Evolutionary conservation across 192 early-diverging fungal species (phyloP).

Genomic region (Oehlia diaphana): DNA sequence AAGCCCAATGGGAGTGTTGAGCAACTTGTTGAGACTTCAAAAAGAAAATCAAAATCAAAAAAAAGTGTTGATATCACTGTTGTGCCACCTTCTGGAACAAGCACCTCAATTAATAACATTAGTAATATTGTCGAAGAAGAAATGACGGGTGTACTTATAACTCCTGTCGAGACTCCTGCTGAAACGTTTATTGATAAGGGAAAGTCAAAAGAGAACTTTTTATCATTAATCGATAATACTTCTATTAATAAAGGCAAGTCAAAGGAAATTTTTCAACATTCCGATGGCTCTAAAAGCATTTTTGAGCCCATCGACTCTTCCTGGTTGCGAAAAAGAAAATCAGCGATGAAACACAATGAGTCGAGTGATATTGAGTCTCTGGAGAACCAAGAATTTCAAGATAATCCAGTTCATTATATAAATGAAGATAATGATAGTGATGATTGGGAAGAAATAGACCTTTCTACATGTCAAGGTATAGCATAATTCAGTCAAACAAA

Average conservation of each 20-base stretch:
- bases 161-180: background rate
- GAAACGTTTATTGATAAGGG: background rate
- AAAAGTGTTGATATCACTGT: background rate
- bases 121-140: background rate
- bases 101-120: background rate
- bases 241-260: background rate
- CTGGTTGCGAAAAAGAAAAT: background rate
- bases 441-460: conserved; percentile 50
- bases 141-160: background rate
- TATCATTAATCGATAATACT: background rate
- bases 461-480: conserved; percentile 25
- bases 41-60: background rate
- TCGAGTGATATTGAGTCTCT: conserved; percentile 22
- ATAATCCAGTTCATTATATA: conserved; percentile 5
- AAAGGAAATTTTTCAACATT: conserved; percentile 10
- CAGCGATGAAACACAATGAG: background rate
- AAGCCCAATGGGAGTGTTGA: background rate
- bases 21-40: background rate
- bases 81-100: background rate
- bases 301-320: conserved; percentile 19
- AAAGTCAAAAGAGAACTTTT: background rate
- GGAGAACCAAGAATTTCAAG: background rate
- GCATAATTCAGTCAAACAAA: background rate
- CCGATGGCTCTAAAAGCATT: conserved; percentile 18
- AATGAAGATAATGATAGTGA: conserved; percentile 37